Conservation (phyloP, 345 rosid species). For the Moricandia moricandioides region DNA sequence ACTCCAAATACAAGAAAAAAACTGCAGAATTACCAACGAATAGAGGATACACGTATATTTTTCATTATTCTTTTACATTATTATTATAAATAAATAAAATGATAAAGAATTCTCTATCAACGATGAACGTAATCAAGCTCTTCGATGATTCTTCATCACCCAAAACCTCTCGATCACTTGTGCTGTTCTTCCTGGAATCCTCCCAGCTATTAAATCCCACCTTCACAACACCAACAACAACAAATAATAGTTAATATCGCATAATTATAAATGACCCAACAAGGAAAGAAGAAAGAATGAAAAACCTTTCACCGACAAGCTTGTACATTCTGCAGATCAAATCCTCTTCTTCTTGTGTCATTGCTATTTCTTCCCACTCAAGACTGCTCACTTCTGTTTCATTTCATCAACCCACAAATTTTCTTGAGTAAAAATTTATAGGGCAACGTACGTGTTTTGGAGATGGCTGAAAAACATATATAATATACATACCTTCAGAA, state of each 20-base stretch:
- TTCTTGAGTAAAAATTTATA: not conserved
- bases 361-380: constrained; percentile 44
- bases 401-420: constrained; percentile 5
- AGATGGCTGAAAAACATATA: not conserved
- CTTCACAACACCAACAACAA: constrained; percentile 24
- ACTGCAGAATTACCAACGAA: constrained; percentile 26
- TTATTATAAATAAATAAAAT: not conserved
- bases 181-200: constrained; percentile 72
- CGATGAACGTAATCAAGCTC: constrained; percentile 28
- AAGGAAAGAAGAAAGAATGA: not conserved
- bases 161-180: constrained; percentile 64
- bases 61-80: not conserved
- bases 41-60: constrained; percentile 8
- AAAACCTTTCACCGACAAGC: constrained; percentile 57
- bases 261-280: not conserved
- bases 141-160: constrained; percentile 44
- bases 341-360: constrained; percentile 60
- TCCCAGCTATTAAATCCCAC: constrained; percentile 51
- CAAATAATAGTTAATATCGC: not conserved
- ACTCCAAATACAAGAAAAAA: constrained; percentile 15
- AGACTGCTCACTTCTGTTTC: constrained; percentile 49
- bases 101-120: not conserved
- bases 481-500: constrained; percentile 25
- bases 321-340: constrained; percentile 50
- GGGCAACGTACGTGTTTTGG: not conserved